phyloP scores from a whole-genome alignment of 2,329 filamentous ascomycete genomes.

The Pseudogymnoascus sp. region DNA sequence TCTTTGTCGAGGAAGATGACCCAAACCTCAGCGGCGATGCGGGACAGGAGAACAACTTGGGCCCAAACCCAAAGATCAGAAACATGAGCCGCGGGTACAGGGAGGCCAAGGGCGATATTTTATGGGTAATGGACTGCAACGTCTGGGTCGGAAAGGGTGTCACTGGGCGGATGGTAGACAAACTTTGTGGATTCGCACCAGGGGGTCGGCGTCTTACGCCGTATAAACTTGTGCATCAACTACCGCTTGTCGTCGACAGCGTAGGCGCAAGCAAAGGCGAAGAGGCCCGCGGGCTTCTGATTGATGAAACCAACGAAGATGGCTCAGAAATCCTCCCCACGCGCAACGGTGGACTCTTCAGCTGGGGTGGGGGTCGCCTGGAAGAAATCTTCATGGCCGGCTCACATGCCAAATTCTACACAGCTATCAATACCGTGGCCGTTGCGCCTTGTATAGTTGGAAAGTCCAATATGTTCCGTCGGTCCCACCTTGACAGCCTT shows the following conservation, averaged over 20 bases:
- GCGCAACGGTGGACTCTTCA: slow-evolving; percentile 23
- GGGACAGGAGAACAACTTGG: slow-evolving; percentile 53
- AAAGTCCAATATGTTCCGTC: slow-evolving; percentile 98
- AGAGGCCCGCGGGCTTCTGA: slow-evolving; percentile 22
- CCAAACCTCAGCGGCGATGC: slow-evolving; percentile 52
- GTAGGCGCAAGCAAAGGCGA: slow-evolving; percentile 33
- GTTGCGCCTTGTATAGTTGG: slow-evolving; percentile 90
- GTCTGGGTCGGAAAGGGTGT: slow-evolving; percentile 81
- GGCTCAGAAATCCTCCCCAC: slow-evolving; percentile 20
- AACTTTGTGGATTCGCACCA: slow-evolving; percentile 60
- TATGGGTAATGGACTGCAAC: slow-evolving; percentile 97
- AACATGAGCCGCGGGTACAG: slow-evolving; percentile 92
- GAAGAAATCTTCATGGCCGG: slow-evolving; percentile 95
- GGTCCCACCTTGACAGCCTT: slow-evolving; percentile 75
- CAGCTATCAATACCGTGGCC: slow-evolving; percentile 87
- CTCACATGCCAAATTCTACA: slow-evolving; percentile 94
- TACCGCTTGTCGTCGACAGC: slow-evolving; percentile 81
- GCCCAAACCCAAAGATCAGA: slow-evolving; percentile 96
- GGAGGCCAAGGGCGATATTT: slow-evolving; percentile 76
- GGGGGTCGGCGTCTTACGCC: slow-evolving; percentile 43
- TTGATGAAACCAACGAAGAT: slow-evolving; percentile 20
- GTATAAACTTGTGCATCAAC: slow-evolving; percentile 91
- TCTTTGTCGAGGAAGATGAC: slow-evolving; percentile 80
- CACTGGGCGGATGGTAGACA: slow-evolving; percentile 82
- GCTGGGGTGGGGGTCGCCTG: slow-evolving; percentile 64